Percentiles rank a stretch among this genome's conserved stretches.
Conservation (phyloP, 139 green algal genomes). For the Desmodesmus armatus region DNA sequence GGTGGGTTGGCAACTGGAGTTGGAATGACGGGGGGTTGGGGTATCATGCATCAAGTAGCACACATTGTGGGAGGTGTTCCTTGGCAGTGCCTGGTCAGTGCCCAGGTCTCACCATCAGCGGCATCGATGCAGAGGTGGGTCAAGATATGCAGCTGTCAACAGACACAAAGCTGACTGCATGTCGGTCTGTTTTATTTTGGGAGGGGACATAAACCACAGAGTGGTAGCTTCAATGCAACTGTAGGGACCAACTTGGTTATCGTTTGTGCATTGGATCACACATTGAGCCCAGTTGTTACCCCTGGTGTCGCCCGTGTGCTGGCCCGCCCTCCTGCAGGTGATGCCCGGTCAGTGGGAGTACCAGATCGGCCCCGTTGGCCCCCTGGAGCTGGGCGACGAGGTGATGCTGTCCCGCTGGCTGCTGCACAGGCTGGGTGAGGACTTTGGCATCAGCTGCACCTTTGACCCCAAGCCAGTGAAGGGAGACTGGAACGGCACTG, state of each 20-base stretch:
- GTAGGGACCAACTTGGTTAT: no score
- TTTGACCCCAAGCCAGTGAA: slow-evolving; percentile 92
- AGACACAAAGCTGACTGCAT: no score
- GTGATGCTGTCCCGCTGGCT: slow-evolving; percentile 85
- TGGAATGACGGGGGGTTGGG: neutral
- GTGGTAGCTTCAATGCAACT: no score
- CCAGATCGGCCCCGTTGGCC: slow-evolving; percentile 89
- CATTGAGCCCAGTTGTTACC: no score
- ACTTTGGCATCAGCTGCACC: slow-evolving; percentile 81
- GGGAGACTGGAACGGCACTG: slow-evolving; percentile 92
- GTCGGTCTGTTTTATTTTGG: no score
- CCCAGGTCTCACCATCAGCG: neutral
- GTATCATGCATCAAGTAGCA: no score
- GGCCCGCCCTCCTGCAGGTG: slow-evolving; percentile 54
- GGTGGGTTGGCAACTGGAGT: slow-evolving; percentile 46
- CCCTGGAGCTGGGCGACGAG: slow-evolving; percentile 86
- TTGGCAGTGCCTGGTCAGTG: no score
- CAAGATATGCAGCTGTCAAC: neutral
- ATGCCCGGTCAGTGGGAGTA: slow-evolving; percentile 96
- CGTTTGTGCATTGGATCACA: no score
- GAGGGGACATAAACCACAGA: no score
- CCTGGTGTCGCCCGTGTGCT: no score
- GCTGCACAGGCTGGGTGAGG: slow-evolving; percentile 77
- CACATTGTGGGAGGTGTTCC: no score
- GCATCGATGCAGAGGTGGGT: neutral